Evolutionary conservation across 345 rosid genomes (phyloP), one percentile per base, ranked within the genome.

Genomic region (Cochlearia excelsa): DNA sequence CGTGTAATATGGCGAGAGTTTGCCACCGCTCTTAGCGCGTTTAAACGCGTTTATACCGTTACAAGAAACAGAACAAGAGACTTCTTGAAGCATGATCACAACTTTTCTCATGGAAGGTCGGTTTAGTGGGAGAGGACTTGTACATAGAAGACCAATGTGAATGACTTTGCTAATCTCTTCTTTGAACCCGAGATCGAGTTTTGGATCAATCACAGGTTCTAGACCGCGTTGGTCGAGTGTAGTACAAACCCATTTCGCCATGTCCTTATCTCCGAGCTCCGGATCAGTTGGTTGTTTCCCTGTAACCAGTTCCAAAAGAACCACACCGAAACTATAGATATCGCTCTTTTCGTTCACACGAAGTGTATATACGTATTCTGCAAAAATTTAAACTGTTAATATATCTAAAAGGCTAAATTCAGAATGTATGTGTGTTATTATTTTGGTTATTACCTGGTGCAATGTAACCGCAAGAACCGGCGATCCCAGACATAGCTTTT

Each of bases 261-360:
- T 47, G 65, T 85, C 88, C 70, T 76, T 87, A 40, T 87, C 99
- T 37, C 90, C 99, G 0, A 85, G 80, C 37, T 84, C 84, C 1
- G 84, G 81, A 75, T 84, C 94, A 4, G 71, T 55, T 2, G 97
- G 95, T 27, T 41, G 75, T 33, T 79, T 83, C 30, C 98, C 97
- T 0, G 98, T 92, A 7, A 85, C 86, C 61, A 86, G 42, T 69
- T 93, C 99, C 45, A 93, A 66, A 48, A 93, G 61, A 37, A 93
- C 97, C 0, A 93, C 93, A 7, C 99, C 95, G 1, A 93, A 93
- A 51, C 97, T 88, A 67, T 86, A 93, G 60, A 80, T 85, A 60
- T 93, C 99, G 41, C 97, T 93, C 85, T 93, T 93, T 66, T 93
- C 99, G 33, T 86, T 88, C 57, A 92, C 99, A 55, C 86, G 69